These are phyloP conservation scores for Rhizopus stolonifer DNA, from an alignment of 371 early-diverging fungal genomes.

Conservation along the genomic window DNA sequence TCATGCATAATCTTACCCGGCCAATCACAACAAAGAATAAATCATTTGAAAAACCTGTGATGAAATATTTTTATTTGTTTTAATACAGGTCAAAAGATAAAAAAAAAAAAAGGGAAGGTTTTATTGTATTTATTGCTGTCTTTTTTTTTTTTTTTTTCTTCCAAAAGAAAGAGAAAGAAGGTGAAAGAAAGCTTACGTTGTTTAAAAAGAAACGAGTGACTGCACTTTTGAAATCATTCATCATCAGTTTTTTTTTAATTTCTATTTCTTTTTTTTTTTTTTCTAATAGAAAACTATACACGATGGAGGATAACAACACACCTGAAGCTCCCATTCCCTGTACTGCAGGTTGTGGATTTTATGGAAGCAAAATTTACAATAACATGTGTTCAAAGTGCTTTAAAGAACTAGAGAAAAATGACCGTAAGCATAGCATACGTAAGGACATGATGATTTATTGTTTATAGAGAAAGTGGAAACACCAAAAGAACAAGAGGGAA, in stretches of 20 bases:
- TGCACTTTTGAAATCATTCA: not conserved
- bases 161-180: too few relatives aligned
- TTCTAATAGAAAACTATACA: constrained; percentile 1
- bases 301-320: constrained; percentile 63
- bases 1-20: too few relatives aligned
- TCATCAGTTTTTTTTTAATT: constrained; percentile 4
- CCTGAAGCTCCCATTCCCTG: constrained; percentile 57
- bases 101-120: too few relatives aligned
- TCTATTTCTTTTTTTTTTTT: constrained; percentile 6
- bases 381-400: constrained; percentile 85
- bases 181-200: not conserved
- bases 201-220: constrained; percentile 1
- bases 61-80: too few relatives aligned
- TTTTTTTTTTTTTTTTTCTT: too few relatives aligned
- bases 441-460: not conserved
- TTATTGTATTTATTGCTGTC: too few relatives aligned
- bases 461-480: not conserved
- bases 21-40: too few relatives aligned
- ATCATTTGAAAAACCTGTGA: too few relatives aligned
- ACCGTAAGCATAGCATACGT: not conserved
- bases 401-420: constrained; percentile 40
- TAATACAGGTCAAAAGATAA: too few relatives aligned
- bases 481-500: not conserved
- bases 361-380: constrained; percentile 63
- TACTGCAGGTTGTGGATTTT: constrained; percentile 69